phyloP scores from a whole-genome alignment of 2,329 filamentous ascomycete genomes.

The Eutypa lata region DNA sequence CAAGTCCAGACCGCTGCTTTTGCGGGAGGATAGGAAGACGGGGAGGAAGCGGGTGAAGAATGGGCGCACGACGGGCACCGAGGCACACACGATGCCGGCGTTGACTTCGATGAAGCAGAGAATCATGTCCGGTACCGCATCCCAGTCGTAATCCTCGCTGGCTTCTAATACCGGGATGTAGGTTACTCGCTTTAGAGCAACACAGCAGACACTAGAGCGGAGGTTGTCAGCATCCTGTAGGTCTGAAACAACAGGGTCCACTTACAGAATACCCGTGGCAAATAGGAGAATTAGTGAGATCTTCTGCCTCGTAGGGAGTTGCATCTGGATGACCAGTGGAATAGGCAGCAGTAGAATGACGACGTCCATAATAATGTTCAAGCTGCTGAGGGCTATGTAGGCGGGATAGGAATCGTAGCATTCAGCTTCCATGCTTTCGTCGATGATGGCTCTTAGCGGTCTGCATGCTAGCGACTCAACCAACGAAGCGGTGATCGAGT shows the following conservation, averaged over 20 bases:
- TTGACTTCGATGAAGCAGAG: slow-evolving; percentile 16
- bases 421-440: slow-evolving; percentile 13
- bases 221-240: neutral
- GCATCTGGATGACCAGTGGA: slow-evolving; percentile 13
- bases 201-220: slow-evolving; percentile 9
- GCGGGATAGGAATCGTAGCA: slow-evolving; percentile 16
- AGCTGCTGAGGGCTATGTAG: slow-evolving; percentile 13
- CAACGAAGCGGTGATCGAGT: slow-evolving; percentile 12
- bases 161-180: slow-evolving; percentile 14
- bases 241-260: neutral
- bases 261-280: slow-evolving; percentile 14
- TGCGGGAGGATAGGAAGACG: slow-evolving; percentile 5
- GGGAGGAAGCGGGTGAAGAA: slow-evolving; percentile 14
- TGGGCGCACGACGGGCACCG: slow-evolving; percentile 10
- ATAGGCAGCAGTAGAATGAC: slow-evolving; percentile 13
- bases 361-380: slow-evolving; percentile 15
- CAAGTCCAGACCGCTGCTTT: slow-evolving; percentile 1
- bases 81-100: slow-evolving; percentile 15
- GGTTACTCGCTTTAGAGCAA: slow-evolving; percentile 14
- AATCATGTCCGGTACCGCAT: slow-evolving; percentile 17
- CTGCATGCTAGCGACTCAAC: slow-evolving; percentile 14
- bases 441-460: slow-evolving; percentile 12
- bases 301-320: slow-evolving; percentile 14
- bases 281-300: slow-evolving; percentile 12
- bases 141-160: slow-evolving; percentile 18